phyloP scores from a whole-genome alignment of 805 yeast genomes.

The Starmerella bombicola region DNA sequence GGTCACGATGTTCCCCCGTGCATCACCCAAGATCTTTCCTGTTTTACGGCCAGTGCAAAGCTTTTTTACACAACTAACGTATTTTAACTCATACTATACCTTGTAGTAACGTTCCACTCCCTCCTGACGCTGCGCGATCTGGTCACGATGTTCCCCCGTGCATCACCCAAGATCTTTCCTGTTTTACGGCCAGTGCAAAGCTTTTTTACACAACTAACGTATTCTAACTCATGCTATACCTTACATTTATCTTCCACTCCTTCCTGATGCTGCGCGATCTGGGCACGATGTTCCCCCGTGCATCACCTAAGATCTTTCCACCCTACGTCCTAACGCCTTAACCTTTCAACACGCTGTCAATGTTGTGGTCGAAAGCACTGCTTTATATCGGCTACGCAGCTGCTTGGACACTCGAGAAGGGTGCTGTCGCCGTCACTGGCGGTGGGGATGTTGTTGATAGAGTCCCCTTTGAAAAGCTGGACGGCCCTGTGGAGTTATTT shows the following conservation, averaged over 20 bases:
- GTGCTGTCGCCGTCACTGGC: slow-evolving; percentile 20
- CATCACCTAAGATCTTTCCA: too few species aligned
- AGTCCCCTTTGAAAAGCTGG: slow-evolving; percentile 9
- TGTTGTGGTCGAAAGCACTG: slow-evolving; percentile 6
- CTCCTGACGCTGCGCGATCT: too few species aligned
- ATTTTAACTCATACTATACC: neutral
- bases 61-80: slow-evolving; percentile 30
- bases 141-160: too few species aligned
- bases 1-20: too few species aligned
- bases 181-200: slow-evolving; percentile 54
- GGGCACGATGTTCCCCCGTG: too few species aligned
- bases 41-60: slow-evolving; percentile 54
- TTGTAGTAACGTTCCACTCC: neutral
- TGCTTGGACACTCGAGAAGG: slow-evolving; percentile 23
- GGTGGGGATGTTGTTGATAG: slow-evolving; percentile 19
- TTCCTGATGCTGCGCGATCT: too few species aligned
- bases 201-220: slow-evolving; percentile 30
- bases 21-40: too few species aligned
- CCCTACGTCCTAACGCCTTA: neutral
- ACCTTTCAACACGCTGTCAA: slow-evolving; percentile 1
- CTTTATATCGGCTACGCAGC: slow-evolving; percentile 8
- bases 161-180: too few species aligned
- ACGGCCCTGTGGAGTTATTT: slow-evolving; percentile 14
- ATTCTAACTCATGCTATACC: neutral
- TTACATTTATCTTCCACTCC: neutral